These are phyloP conservation scores for Cladosporium velox DNA, from an alignment of 2,329 filamentous ascomycete genomes.

Conservation along the genomic window DNA sequence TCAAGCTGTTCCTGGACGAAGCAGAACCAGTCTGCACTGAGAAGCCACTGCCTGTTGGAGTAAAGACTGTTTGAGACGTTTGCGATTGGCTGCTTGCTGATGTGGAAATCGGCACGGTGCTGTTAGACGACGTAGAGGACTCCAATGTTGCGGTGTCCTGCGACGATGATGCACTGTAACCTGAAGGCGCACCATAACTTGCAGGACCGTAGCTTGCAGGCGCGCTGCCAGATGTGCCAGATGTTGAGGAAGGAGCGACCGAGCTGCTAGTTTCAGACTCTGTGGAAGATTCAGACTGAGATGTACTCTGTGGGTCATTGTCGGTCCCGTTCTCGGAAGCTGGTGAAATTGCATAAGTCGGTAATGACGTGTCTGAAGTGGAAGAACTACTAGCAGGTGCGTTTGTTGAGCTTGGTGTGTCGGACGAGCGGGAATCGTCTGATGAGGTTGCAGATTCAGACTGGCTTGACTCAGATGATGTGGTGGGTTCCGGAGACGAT, in stretches of 20 bases:
- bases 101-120: conserved; percentile 9
- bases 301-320: background rate
- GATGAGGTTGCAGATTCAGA: background rate
- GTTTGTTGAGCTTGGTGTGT: background rate
- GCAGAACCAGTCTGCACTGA: background rate
- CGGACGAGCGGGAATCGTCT: background rate
- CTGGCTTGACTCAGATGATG: background rate
- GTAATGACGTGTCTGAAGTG: background rate
- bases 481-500: background rate
- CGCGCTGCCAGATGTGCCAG: background rate
- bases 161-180: conserved; percentile 2
- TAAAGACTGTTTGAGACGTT: background rate
- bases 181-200: background rate
- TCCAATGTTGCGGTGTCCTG: background rate
- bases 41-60: background rate
- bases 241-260: background rate
- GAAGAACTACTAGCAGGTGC: background rate
- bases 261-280: conserved; percentile 4
- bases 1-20: conserved; percentile 19
- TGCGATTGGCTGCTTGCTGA: background rate
- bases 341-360: background rate
- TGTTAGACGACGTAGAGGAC: conserved; percentile 16
- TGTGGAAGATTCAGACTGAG: background rate
- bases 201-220: background rate
- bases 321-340: background rate